phyloP scores from a whole-genome alignment of 768 basidiomycete genomes.

The Tricholoma flavovirens region DNA sequence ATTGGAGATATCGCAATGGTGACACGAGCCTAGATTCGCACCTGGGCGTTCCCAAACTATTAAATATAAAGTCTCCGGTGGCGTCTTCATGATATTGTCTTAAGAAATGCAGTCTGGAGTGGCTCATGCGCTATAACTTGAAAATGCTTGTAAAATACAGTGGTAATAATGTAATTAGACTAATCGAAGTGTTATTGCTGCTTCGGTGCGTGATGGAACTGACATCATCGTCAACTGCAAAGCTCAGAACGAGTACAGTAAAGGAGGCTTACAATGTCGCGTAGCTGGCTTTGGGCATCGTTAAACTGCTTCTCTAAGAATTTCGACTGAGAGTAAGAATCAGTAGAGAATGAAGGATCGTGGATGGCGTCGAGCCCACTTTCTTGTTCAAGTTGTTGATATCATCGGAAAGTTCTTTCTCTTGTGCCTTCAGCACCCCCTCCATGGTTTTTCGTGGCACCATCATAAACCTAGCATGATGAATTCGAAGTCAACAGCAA shows the following conservation, averaged over 20 bases:
- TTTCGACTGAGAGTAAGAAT: slow-evolving; percentile 51
- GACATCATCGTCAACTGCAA: neutral
- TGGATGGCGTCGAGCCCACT: slow-evolving; percentile 32
- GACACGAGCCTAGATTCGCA: neutral
- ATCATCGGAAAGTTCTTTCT: slow-evolving; percentile 82
- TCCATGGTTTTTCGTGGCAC: slow-evolving; percentile 80
- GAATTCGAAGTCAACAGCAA: neutral
- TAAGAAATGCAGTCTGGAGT: neutral
- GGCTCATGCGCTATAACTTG: no score
- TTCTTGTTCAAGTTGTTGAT: slow-evolving; percentile 81
- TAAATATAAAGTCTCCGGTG: neutral
- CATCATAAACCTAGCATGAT: slow-evolving; percentile 73
- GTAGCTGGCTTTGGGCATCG: slow-evolving; percentile 81
- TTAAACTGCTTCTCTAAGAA: slow-evolving; percentile 92
- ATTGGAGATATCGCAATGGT: neutral
- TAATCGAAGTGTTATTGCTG: slow-evolving; percentile 22
- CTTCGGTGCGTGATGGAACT: slow-evolving; percentile 55
- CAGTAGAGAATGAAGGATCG: neutral
- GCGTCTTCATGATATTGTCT: neutral
- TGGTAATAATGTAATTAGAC: neutral
- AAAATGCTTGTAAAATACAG: slow-evolving; percentile 3
- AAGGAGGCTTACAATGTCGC: slow-evolving; percentile 63
- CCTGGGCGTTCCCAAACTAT: neutral
- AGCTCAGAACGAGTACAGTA: no score
- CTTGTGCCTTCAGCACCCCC: slow-evolving; percentile 63